Base-by-base conservation (phyloP, 768 basidiomycete genomes). In the Suillus weaverae region DNA sequence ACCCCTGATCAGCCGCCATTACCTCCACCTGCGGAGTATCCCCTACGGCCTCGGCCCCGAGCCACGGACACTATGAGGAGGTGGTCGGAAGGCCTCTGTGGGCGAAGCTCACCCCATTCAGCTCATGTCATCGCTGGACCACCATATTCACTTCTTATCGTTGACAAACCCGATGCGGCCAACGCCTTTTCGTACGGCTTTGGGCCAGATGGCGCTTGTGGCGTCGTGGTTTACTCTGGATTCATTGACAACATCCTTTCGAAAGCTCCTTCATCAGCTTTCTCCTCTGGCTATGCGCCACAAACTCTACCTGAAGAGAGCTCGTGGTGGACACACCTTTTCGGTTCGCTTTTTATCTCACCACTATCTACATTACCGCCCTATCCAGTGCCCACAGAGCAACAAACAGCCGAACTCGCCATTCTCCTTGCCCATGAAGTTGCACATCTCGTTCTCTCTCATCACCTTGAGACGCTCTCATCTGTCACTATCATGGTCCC, bases 181-280 rank as follows among this genome's bases (percentile, higher is more conserved):
- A 99, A 98, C 71, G 97, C 97, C 1, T 97, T 99, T 75, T 93
- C 91, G 1, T 98, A 96, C 72, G 97, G 97, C 2, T 99, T 98
- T 69, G 94, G 94, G 14, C 90, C 93, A 3, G 87, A 95, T 70
- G 91, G 93, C 43, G 93, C 89, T 0, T 95, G 94, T 64, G 97
- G 97, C 7, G 86, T 99, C 64, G 96, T 99, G 62, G 87, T 99
- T 10, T 98, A 94, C 76, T 93, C 92, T 14, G 97, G 97, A 6
- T 94, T 98, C 79, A 74, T 99, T 57, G 92, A 98, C 72, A 89
- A 94, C 62, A 89, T 98, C 60, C 81, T 97, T 39, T 73, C 85
- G 46, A 84, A 82, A 67, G 74, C 76, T 38, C 61, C 64, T 33
- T 32, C 11, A 16, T 66, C 60, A 44, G n/a, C n/a, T 14, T 62